phyloP scores from a whole-genome alignment of 1,139 yeast genomes.

The Eremothecium sinecaudum region DNA sequence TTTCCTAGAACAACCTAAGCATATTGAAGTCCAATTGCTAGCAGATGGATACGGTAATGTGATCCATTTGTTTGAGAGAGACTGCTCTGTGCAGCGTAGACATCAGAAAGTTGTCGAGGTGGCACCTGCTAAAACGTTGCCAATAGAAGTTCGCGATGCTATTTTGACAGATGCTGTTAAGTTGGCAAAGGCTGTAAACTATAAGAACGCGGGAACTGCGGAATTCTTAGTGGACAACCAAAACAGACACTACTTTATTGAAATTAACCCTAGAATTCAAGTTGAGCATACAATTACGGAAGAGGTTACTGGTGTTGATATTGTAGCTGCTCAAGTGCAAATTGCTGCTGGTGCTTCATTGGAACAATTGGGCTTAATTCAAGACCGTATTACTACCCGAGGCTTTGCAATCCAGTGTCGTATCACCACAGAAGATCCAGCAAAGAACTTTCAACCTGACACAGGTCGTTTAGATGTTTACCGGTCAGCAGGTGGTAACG shows the following conservation, averaged over 20 bases:
- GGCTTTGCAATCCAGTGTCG: conserved; percentile 99
- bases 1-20: conserved; percentile 91
- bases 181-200: conserved; percentile 78
- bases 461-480: conserved; percentile 98
- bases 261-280: conserved; percentile 97
- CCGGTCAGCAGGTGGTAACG: conserved; percentile 98
- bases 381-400: conserved; percentile 88
- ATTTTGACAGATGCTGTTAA: conserved; percentile 90
- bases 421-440: conserved; percentile 96
- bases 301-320: conserved; percentile 96
- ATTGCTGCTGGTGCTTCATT: conserved; percentile 97
- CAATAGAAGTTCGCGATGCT: conserved; percentile 74
- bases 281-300: conserved; percentile 98
- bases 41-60: conserved; percentile 95
- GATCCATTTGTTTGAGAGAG: conserved; percentile 92
- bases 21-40: conserved; percentile 91
- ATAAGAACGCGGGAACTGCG: conserved; percentile 97
- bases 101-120: conserved; percentile 98
- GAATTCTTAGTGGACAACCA: conserved; percentile 91
- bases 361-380: conserved; percentile 82
- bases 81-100: conserved; percentile 98
- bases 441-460: conserved; percentile 95
- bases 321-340: conserved; percentile 97
- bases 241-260: conserved; percentile 95
- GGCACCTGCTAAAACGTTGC: conserved; percentile 95